A percentile compares a stretch with the other conserved stretches of the same genome.
phyloP scores from a whole-genome alignment of 495 filamentous ascomycete species.

The Penicillium tannophilum region DNA sequence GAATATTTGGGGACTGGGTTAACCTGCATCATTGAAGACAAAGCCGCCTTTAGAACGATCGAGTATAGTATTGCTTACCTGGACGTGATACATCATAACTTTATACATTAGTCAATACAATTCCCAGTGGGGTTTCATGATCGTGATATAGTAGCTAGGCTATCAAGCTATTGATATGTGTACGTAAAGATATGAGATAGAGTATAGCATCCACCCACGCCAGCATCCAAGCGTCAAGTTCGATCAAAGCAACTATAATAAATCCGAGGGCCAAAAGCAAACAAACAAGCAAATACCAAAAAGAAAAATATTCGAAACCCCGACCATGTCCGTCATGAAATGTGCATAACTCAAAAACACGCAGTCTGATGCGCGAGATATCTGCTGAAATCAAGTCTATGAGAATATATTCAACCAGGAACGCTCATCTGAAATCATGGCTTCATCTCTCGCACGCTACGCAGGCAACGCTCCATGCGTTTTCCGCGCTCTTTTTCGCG shows the following conservation, averaged over 20 bases:
- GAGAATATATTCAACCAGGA: slow-evolving; percentile 9
- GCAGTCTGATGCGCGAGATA: neutral
- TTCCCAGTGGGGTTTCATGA: neutral
- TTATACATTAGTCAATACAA: slow-evolving; percentile 1
- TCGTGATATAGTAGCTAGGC: slow-evolving; percentile 6
- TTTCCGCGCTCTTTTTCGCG: slow-evolving; percentile 78
- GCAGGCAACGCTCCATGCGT: slow-evolving; percentile 67
- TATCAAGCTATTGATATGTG: slow-evolving; percentile 11
- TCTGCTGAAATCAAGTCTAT: slow-evolving; percentile 17
- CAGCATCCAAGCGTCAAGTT: slow-evolving; percentile 1
- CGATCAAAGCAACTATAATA: slow-evolving; percentile 6
- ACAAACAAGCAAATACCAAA: slow-evolving; percentile 7
- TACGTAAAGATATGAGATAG: slow-evolving; percentile 8
- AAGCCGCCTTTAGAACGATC: neutral
- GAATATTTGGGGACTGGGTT: neutral
- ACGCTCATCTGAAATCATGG: slow-evolving; percentile 8
- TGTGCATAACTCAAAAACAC: slow-evolving; percentile 20
- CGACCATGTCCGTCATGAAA: slow-evolving; percentile 25
- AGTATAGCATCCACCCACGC: slow-evolving; percentile 3
- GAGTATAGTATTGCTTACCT: neutral
- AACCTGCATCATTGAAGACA: neutral
- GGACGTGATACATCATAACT: neutral
- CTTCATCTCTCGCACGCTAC: slow-evolving; percentile 40
- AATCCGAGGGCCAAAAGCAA: neutral
- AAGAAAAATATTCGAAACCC: slow-evolving; percentile 13